Percentiles rank a stretch among this genome's conserved stretches.
Evolutionary conservation across 768 basidiomycete species (phyloP).

Genomic region (Lactarius sanguifluus): DNA sequence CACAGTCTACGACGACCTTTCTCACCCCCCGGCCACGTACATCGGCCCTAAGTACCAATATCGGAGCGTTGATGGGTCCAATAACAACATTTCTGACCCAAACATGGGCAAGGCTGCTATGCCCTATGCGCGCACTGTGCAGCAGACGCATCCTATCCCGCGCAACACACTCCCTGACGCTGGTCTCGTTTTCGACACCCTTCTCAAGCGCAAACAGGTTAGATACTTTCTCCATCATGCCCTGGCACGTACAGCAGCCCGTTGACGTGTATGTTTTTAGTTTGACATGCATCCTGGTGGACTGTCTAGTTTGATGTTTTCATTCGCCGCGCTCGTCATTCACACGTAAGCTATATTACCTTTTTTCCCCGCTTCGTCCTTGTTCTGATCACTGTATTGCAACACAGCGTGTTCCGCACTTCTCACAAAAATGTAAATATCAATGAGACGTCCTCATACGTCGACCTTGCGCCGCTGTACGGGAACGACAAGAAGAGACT

Average conservation of each 20-base stretch:
- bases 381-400: conserved; percentile 5
- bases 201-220: conserved; percentile 71
- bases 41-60: conserved; percentile 64
- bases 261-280: conserved; percentile 38
- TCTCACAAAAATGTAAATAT: conserved; percentile 62
- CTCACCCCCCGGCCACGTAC: conserved; percentile 73
- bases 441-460: conserved; percentile 85
- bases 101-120: conserved; percentile 75
- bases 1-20: conserved; percentile 77
- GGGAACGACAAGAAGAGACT: conserved; percentile 66
- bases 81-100: conserved; percentile 70
- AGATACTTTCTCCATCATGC: conserved; percentile 7
- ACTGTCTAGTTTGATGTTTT: conserved; percentile 76
- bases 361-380: background rate
- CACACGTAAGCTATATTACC: conserved; percentile 50
- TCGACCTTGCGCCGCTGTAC: conserved; percentile 82
- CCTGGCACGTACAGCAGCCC: no score
- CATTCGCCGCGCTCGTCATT: conserved; percentile 80
- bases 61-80: conserved; percentile 73
- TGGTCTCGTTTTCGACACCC: conserved; percentile 76
- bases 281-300: conserved; percentile 77
- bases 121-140: conserved; percentile 83
- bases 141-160: conserved; percentile 64
- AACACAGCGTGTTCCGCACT: conserved; percentile 75
- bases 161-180: conserved; percentile 72